A percentile compares a stretch with the other conserved stretches of the same genome.
Evolutionary conservation across 1,139 yeast genomes (phyloP).

Genomic region (Saccharomyces hybrid): DNA sequence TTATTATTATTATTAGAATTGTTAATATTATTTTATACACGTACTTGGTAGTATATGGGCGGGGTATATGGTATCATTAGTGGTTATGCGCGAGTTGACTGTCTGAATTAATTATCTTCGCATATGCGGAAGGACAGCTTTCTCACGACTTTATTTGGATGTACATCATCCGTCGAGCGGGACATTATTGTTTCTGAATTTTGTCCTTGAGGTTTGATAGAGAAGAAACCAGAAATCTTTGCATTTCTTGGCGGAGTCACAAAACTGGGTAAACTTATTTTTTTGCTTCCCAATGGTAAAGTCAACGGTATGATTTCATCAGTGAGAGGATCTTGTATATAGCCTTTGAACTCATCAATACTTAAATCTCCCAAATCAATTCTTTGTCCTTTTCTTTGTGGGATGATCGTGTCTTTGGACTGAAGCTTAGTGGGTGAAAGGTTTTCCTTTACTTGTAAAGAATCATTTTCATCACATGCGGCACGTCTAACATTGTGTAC

Average conservation of each 20-base stretch:
- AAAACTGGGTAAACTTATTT: constrained; percentile 14
- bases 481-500: constrained; percentile 3
- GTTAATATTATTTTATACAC: neutral
- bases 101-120: constrained; percentile 6
- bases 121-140: constrained; percentile 16
- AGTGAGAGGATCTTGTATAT: constrained; percentile 12
- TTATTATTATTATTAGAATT: neutral
- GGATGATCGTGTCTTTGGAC: neutral
- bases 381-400: constrained; percentile 1
- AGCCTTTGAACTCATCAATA: constrained; percentile 17
- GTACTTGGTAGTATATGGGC: constrained; percentile 3
- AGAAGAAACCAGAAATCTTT: constrained; percentile 13
- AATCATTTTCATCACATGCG: constrained; percentile 17
- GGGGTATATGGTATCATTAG: neutral
- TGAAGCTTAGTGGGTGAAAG: constrained; percentile 12
- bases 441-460: constrained; percentile 15
- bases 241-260: constrained; percentile 22
- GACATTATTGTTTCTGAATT: constrained; percentile 4
- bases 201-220: neutral
- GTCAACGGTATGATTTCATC: constrained; percentile 10
- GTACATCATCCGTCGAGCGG: constrained; percentile 19
- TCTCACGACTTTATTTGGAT: constrained; percentile 17
- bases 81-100: neutral
- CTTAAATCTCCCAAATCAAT: constrained; percentile 17
- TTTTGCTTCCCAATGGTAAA: constrained; percentile 11